A percentile compares a stretch with the other conserved stretches of the same genome.
phyloP scores from a whole-genome alignment of 352 stramenopile species.

The Thalassiosira pacifica region DNA sequence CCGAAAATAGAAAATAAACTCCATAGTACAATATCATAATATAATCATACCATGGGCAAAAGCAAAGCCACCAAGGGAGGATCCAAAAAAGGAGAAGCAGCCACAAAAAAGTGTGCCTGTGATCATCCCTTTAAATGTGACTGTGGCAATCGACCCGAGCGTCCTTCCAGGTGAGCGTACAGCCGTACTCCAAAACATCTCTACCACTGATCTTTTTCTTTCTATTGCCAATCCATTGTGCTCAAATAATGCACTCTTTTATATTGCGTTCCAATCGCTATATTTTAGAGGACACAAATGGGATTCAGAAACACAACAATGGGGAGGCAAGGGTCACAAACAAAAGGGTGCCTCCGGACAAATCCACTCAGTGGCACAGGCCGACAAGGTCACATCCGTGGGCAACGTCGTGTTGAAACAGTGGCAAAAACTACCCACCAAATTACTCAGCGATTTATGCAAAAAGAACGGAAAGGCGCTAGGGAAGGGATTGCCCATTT shows the following conservation, averaged over 20 bases:
- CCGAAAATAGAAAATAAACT: no score
- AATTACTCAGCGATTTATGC: constrained; percentile 94
- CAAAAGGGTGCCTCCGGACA: constrained; percentile 81
- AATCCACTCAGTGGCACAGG: constrained; percentile 54
- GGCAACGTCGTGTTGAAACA: constrained; percentile 74
- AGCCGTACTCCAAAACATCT: no score
- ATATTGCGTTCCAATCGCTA: not conserved
- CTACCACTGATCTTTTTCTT: not conserved
- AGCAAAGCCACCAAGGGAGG: constrained; percentile 20
- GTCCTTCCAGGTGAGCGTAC: constrained; percentile 69
- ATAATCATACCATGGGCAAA: constrained; percentile 23
- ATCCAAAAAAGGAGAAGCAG: not conserved
- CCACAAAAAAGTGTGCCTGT: constrained; percentile 73
- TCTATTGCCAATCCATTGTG: not conserved
- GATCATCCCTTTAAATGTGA: constrained; percentile 82
- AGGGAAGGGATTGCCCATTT: constrained; percentile 74
- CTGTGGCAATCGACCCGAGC: constrained; percentile 84
- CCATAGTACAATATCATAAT: no score
- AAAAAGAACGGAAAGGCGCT: constrained; percentile 88
- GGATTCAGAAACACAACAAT: constrained; percentile 79
- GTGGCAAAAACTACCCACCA: constrained; percentile 89
- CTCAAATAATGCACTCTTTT: not conserved
- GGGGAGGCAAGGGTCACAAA: constrained; percentile 86
- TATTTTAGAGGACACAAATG: constrained; percentile 77
- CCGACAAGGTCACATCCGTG: constrained; percentile 64